A percentile compares a stretch with the other conserved stretches of the same genome.
Conservation (phyloP, 208 protist genomes). For the Leptomonas seymouri region DNA sequence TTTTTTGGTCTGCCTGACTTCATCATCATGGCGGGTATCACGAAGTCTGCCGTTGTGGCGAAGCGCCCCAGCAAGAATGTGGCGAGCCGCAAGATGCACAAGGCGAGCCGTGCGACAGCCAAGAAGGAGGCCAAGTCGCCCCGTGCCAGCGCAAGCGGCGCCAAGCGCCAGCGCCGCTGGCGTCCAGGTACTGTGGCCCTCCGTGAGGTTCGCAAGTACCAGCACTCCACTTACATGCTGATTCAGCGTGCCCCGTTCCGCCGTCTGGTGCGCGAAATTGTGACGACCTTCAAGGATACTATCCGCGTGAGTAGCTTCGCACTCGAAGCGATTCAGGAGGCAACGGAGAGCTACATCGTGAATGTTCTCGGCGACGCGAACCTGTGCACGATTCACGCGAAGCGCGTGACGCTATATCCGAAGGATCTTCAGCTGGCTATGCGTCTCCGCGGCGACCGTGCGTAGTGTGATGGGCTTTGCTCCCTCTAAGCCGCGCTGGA, state of each 20-base stretch:
- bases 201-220: constrained; percentile 98
- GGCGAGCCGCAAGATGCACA: constrained; percentile 76
- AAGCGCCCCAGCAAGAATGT: constrained; percentile 83
- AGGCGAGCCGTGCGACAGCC: constrained; percentile 61
- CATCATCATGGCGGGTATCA: constrained; percentile 50
- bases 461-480: constrained; percentile 16
- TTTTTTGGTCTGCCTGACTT: background rate
- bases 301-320: constrained; percentile 72
- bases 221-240: constrained; percentile 98
- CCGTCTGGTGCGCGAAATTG: constrained; percentile 99
- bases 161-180: constrained; percentile 98
- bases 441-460: constrained; percentile 96
- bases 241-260: constrained; percentile 99
- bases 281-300: constrained; percentile 94
- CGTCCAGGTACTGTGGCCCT: constrained; percentile 99
- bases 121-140: constrained; percentile 59
- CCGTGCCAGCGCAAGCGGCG: constrained; percentile 39
- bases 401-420: constrained; percentile 99
- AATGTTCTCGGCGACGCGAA: constrained; percentile 95
- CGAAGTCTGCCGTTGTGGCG: constrained; percentile 49
- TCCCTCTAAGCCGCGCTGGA: background rate
- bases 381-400: constrained; percentile 98
- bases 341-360: constrained; percentile 96
- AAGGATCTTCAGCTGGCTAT: constrained; percentile 99
- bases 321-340: constrained; percentile 96